Evolutionary conservation across 352 stramenopile species (phyloP).

Genomic region (Aphanomyces astaci): DNA sequence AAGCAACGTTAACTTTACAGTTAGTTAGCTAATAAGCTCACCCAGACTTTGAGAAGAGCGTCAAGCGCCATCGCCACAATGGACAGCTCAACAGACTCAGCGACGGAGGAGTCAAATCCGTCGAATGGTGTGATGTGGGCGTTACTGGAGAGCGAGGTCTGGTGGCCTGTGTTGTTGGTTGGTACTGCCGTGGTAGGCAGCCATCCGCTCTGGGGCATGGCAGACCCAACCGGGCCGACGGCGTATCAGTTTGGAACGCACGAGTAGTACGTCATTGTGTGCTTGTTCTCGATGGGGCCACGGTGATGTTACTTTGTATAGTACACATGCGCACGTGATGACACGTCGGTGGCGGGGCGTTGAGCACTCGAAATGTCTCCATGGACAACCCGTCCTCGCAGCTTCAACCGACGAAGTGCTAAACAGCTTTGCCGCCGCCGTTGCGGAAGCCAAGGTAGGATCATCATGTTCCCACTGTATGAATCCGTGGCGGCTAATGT

Average conservation of each 20-base stretch:
- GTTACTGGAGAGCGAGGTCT: background rate
- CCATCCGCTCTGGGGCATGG: background rate
- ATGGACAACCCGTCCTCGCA: background rate
- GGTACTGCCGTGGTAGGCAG: background rate
- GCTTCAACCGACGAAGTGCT: background rate
- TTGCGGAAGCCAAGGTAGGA: background rate
- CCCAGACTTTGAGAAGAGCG: too few relatives aligned
- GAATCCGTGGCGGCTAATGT: too few relatives aligned
- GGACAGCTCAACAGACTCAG: too few relatives aligned
- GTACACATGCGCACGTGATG: background rate
- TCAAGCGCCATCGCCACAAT: too few relatives aligned
- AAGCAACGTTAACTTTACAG: too few relatives aligned
- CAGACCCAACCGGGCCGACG: background rate
- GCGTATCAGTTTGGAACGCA: background rate
- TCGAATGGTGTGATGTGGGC: background rate
- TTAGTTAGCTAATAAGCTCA: too few relatives aligned
- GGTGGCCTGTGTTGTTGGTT: background rate
- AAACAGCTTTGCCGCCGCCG: background rate
- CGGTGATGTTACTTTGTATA: background rate
- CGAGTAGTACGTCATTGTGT: background rate
- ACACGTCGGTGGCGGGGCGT: background rate
- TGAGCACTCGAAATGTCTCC: background rate
- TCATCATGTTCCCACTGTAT: background rate
- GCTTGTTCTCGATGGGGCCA: background rate
- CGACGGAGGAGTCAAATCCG: too few relatives aligned